Conservation (phyloP, 139 green algal species). For the Nannochloris sp. region DNA sequence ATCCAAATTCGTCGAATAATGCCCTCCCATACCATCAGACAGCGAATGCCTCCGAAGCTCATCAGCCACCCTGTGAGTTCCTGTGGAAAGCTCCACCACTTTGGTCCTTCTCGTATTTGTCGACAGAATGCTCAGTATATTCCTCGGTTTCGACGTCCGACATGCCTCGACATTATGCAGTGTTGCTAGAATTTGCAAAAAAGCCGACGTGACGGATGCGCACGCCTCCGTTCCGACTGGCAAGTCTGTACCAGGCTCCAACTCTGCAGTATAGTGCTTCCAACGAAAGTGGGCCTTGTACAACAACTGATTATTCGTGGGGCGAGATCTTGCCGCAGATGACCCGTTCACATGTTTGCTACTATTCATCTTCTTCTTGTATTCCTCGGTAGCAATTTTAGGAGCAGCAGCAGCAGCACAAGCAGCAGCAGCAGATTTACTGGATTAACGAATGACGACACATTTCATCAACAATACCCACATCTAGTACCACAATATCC, state of each 20-base stretch:
- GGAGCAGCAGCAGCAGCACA: too few relatives aligned
- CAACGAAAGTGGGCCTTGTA: constrained; percentile 89
- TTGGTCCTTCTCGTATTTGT: constrained; percentile 89
- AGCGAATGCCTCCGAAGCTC: constrained; percentile 83
- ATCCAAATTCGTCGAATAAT: constrained; percentile 94
- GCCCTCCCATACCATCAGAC: constrained; percentile 57
- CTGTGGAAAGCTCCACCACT: constrained; percentile 79
- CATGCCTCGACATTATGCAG: constrained; percentile 60
- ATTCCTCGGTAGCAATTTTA: too few relatives aligned
- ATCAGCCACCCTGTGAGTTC: constrained; percentile 82
- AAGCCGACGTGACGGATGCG: constrained; percentile 83
- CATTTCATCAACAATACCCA: too few relatives aligned
- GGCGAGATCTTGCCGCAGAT: constrained; percentile 41
- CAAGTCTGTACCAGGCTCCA: constrained; percentile 34
- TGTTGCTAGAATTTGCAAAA: constrained; percentile 77
- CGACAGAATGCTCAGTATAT: constrained; percentile 77
- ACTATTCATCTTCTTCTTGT: too few relatives aligned
- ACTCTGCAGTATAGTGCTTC: constrained; percentile 66
- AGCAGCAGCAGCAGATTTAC: too few relatives aligned
- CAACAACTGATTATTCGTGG: constrained; percentile 92
- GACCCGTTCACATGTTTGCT: neutral
- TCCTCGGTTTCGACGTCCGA: constrained; percentile 37
- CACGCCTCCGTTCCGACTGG: constrained; percentile 79
- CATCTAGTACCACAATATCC: too few relatives aligned
- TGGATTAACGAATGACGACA: too few relatives aligned